Evolutionary conservation across 2,329 filamentous ascomycete genomes (phyloP).

Genomic region (Fusarium brachygibbosum): DNA sequence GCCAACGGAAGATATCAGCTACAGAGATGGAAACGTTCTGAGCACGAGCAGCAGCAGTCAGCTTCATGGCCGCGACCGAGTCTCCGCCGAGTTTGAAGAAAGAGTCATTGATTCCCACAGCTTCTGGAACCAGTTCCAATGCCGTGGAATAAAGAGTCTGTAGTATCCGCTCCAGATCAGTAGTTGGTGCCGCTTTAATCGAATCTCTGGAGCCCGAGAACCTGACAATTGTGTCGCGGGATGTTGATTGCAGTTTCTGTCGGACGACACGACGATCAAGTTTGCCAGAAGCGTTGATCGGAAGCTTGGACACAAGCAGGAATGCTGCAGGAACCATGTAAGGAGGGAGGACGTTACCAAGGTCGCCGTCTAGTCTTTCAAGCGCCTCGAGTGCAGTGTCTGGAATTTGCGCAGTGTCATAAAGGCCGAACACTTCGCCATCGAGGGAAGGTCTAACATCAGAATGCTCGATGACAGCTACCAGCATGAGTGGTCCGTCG

Average conservation of each 20-base stretch:
- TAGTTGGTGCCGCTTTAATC: background rate
- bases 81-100: slow-evolving; percentile 6
- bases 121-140: background rate
- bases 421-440: background rate
- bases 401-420: background rate
- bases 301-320: background rate
- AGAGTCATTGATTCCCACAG: background rate
- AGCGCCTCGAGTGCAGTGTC: background rate
- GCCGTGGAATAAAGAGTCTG: background rate
- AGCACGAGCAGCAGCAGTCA: background rate
- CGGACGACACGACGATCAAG: slow-evolving; percentile 3
- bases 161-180: background rate
- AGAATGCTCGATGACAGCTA: slow-evolving; percentile 5
- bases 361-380: background rate
- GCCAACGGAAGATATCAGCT: slow-evolving; percentile 6
- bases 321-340: slow-evolving; percentile 7
- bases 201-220: background rate
- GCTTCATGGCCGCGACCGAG: background rate
- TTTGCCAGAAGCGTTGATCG: slow-evolving; percentile 4
- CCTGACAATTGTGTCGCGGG: background rate
- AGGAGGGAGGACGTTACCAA: background rate
- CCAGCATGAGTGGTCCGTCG: slow-evolving; percentile 1
- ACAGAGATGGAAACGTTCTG: background rate
- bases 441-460: background rate
- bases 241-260: slow-evolving; percentile 1